phyloP scores from a whole-genome alignment of 306 rosid species.

The Prunus mira region DNA sequence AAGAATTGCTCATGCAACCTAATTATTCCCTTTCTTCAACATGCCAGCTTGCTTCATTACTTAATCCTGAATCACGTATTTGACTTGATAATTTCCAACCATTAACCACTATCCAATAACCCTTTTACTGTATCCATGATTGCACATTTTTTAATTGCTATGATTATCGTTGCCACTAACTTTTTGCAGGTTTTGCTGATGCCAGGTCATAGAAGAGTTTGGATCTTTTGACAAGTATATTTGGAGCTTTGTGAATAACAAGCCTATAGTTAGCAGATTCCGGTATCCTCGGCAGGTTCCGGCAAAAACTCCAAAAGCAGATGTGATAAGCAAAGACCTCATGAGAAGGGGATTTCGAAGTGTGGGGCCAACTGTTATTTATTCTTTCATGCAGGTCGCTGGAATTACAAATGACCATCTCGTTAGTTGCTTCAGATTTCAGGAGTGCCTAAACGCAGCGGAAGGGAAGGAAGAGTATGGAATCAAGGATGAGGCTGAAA shows the following conservation, averaged over 20 bases:
- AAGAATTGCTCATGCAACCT: constrained; percentile 38
- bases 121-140: constrained; percentile 26
- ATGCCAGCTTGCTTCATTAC: constrained; percentile 48
- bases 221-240: constrained; percentile 71
- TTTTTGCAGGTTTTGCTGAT: constrained; percentile 62
- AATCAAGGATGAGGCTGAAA: constrained; percentile 29
- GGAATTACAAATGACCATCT: constrained; percentile 85
- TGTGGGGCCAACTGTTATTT: constrained; percentile 65
- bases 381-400: constrained; percentile 77
- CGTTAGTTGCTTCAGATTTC: constrained; percentile 69
- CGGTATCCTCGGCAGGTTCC: constrained; percentile 87
- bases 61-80: constrained; percentile 23
- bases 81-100: constrained; percentile 24
- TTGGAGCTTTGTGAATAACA: constrained; percentile 80
- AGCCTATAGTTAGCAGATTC: constrained; percentile 61
- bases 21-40: constrained; percentile 41
- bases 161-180: constrained; percentile 47
- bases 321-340: constrained; percentile 71
- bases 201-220: constrained; percentile 73
- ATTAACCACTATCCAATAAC: constrained; percentile 21
- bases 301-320: constrained; percentile 78
- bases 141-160: constrained; percentile 26
- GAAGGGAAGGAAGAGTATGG: constrained; percentile 57
- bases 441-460: constrained; percentile 53
- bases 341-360: constrained; percentile 76